Base-by-base conservation (phyloP, 371 early-diverging fungal genomes). In the Saksenaea vasiformis region DNA sequence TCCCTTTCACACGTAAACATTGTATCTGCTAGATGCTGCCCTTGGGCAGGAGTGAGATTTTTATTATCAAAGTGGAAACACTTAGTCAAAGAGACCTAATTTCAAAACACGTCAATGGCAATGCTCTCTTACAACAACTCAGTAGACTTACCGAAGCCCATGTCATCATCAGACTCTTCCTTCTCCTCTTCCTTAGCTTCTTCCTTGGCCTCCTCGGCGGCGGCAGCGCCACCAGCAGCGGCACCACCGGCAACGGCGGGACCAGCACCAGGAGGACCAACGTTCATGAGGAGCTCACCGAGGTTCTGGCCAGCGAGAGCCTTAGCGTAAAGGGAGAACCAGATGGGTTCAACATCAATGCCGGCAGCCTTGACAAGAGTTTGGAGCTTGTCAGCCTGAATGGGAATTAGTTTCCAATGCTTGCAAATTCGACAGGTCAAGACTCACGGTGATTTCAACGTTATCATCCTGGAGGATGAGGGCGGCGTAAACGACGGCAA, bases 381-480 rank as follows among this genome's bases (percentile, higher is more conserved):
- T 79, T 83, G 83, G 69, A 98, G 89, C 89, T 96, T 95, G 84
- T 97, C 98, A 73, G 96, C 92, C 97, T 96, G 19, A 31, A 39
- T 1, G 13, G 27, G 28, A 19, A 34, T 26, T 36, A 39, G 31
- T 28, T 14, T 9, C 9, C 15, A 17, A 31, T 34, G 39, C 39
- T 9, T 3, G 47, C 24, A 8, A 38, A 31, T 4, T n/a, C n/a
- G 9, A 26, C 31, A 19, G 14, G 14, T 41, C 24, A 22, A 17
- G 37, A 87, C 93, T 83, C 89, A 95, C 96, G 69, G 97, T 93
- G 90, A 98, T 92, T 72, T 93, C 98, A 82, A 95, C 84, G 76
- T 91, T 88, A 82, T 95, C 98, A 84, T 98, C 98, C 84, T 93
- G 89, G 79, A 98, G 96, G 91, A 97, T 96, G 80, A 98, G 93